A percentile compares a stretch with the other conserved stretches of the same genome.
Conservation (phyloP, 768 basidiomycete species). For the Sutorius australiensis region DNA sequence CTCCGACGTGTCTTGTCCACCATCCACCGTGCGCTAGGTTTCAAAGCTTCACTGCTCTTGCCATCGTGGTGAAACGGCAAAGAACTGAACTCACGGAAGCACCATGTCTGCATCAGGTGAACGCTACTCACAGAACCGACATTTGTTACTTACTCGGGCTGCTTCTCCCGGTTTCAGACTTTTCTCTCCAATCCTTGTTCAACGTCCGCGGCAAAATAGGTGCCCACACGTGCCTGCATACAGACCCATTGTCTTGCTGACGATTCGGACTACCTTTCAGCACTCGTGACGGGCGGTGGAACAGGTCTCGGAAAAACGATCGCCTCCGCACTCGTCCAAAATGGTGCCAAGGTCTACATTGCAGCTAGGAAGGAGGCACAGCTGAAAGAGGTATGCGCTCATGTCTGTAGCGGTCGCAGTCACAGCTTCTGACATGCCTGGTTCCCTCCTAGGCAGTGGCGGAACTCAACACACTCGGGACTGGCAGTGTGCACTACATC, state of each 20-base stretch:
- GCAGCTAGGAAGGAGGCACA: conserved; percentile 79
- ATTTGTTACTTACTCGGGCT: not conserved
- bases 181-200: conserved; percentile 54
- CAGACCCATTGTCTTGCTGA: not conserved
- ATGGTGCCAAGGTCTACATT: conserved; percentile 88
- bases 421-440: conserved; percentile 3
- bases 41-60: not conserved
- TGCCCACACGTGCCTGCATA: conserved; percentile 25
- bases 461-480: conserved; percentile 56
- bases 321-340: conserved; percentile 75
- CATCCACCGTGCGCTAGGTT: not conserved
- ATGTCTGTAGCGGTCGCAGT: conserved; percentile 32
- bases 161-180: conserved; percentile 34
- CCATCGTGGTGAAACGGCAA: not conserved
- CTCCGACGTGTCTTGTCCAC: not conserved
- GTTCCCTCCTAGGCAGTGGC: conserved; percentile 40
- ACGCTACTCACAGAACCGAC: not conserved
- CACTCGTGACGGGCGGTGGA: conserved; percentile 79
- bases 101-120: conserved; percentile 17
- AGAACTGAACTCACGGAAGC: not conserved
- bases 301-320: conserved; percentile 85
- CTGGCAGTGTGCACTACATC: conserved; percentile 67
- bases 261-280: conserved; percentile 31
- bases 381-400: conserved; percentile 58
- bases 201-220: conserved; percentile 68